These are phyloP conservation scores for Rhypophila decipiens DNA, from an alignment of 495 filamentous ascomycete genomes.

Conservation along the genomic window DNA sequence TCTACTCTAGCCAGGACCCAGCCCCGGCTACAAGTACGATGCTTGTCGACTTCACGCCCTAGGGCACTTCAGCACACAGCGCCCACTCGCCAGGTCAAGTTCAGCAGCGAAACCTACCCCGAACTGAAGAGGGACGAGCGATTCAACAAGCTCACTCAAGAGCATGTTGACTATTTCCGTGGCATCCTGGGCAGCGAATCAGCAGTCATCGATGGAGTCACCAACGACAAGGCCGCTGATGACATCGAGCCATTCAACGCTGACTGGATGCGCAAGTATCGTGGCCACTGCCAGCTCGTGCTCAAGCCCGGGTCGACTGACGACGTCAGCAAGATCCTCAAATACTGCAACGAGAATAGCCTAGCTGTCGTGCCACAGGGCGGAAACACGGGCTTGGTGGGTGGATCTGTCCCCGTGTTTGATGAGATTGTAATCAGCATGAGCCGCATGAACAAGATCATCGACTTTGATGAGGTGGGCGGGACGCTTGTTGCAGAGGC, in stretches of 20 bases:
- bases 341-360: conserved; percentile 86
- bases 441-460: conserved; percentile 80
- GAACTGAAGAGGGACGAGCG: conserved; percentile 69
- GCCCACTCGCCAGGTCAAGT: conserved; percentile 52
- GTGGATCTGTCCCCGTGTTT: conserved; percentile 90
- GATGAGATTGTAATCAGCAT: conserved; percentile 95
- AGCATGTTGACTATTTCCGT: conserved; percentile 78
- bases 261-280: conserved; percentile 99
- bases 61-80: conserved; percentile 21
- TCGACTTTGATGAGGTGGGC: conserved; percentile 87
- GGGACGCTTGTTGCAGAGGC: conserved; percentile 85
- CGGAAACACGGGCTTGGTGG: conserved; percentile 92
- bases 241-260: conserved; percentile 91
- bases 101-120: conserved; percentile 81
- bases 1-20: conserved; percentile 12
- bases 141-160: conserved; percentile 61
- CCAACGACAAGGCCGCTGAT: conserved; percentile 55
- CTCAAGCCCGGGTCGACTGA: conserved; percentile 76
- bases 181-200: conserved; percentile 65
- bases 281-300: conserved; percentile 79
- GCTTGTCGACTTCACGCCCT: conserved; percentile 28
- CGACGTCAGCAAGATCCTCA: conserved; percentile 80
- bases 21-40: conserved; percentile 15
- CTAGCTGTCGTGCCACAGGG: conserved; percentile 97
- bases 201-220: conserved; percentile 79